Percentiles rank a stretch among this genome's conserved stretches.
Evolutionary conservation across 139 green algal species (phyloP).

Genomic region (Tetradesmus obliquus): DNA sequence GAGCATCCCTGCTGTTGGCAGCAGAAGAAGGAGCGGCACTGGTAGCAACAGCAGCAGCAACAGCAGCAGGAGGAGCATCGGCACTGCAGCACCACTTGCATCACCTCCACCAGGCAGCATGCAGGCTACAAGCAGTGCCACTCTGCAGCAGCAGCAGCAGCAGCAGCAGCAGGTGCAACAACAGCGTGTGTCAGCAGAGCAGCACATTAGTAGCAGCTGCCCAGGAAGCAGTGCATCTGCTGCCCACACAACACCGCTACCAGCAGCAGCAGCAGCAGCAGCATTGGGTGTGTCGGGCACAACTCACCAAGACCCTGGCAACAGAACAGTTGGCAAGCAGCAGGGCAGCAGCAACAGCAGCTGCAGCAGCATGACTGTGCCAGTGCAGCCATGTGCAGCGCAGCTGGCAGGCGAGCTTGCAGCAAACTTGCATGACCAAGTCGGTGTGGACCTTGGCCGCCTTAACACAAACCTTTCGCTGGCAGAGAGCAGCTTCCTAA

Average conservation of each 20-base stretch:
- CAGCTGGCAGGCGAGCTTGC: not conserved
- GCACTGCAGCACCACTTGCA: not conserved
- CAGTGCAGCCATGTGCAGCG: not conserved
- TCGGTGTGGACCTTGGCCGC: not conserved
- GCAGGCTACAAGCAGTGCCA: not conserved
- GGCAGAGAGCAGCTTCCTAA: not conserved
- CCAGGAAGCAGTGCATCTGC: not conserved
- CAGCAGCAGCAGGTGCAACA: conserved; percentile 4
- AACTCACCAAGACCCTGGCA: not conserved
- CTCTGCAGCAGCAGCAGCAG: not conserved
- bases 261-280: not conserved
- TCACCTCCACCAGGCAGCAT: not conserved
- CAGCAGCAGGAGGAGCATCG: not conserved
- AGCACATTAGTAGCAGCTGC: not conserved
- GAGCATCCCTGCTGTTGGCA: not conserved
- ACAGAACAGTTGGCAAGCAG: not conserved
- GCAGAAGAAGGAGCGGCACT: not conserved
- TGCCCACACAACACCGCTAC: not conserved
- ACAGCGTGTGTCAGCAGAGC: not conserved
- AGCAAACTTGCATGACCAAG: not conserved
- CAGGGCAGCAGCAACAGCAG: not conserved
- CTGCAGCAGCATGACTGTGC: not conserved
- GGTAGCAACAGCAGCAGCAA: not conserved
- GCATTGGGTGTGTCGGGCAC: not conserved
- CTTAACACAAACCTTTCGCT: not conserved